Percentiles rank a stretch among this genome's conserved stretches.
Conservation (phyloP, 352 stramenopile species). For the Phytophthora rubi region DNA sequence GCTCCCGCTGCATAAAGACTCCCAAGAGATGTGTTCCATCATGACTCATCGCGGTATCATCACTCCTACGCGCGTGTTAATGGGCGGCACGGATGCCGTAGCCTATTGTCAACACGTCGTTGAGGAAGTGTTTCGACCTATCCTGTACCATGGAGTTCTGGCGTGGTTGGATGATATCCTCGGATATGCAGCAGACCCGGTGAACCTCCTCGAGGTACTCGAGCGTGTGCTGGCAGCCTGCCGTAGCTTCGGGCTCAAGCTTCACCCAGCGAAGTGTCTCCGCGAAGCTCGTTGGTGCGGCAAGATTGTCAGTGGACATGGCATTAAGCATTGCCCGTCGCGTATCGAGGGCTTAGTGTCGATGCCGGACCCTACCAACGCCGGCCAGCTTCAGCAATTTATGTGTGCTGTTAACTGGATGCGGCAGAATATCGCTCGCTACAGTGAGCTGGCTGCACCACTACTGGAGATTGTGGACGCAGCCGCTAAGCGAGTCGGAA, state of each 20-base stretch:
- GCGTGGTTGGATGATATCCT: conserved; percentile 15
- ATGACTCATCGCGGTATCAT: conserved; percentile 9
- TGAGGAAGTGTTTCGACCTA: conserved; percentile 4
- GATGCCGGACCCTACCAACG: background rate
- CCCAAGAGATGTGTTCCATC: conserved; percentile 16
- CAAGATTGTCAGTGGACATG: background rate
- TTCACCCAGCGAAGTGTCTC: background rate
- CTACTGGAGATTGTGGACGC: background rate
- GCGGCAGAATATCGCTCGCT: background rate
- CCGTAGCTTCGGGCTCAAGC: conserved; percentile 1
- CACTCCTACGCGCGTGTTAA: conserved; percentile 21
- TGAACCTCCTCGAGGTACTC: background rate
- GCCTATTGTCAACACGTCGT: conserved; percentile 8
- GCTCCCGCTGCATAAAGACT: conserved; percentile 4
- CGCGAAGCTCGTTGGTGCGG: conserved; percentile 8
- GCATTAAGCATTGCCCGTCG: conserved; percentile 7
- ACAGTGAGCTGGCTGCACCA: background rate
- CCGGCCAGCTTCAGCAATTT: conserved; percentile 2
- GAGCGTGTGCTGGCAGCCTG: conserved; percentile 4
- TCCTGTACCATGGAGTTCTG: conserved; percentile 1
- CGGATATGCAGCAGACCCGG: background rate
- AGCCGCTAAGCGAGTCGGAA: background rate
- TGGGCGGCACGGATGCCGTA: conserved; percentile 11
- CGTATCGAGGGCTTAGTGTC: background rate
- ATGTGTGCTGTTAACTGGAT: conserved; percentile 3